phyloP scores from a whole-genome alignment of 169 alveolate species.

The Theileria annulata region DNA sequence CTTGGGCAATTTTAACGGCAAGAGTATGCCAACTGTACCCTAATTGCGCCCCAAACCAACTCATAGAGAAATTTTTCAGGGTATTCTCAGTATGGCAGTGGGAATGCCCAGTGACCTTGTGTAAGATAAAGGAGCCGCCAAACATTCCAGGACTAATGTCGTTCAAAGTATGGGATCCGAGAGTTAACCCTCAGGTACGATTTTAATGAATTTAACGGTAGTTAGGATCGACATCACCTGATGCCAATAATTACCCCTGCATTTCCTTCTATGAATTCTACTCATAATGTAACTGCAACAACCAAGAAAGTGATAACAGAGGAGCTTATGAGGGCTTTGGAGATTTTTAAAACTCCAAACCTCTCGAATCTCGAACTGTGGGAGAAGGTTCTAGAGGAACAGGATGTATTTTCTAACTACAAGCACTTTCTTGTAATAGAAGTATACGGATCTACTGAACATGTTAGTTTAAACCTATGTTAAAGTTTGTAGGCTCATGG shows the following conservation, averaged over 20 bases:
- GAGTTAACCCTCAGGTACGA: conserved; percentile 75
- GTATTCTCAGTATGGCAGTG: conserved; percentile 88
- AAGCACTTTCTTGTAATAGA: conserved; percentile 81
- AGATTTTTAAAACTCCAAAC: conserved; percentile 36
- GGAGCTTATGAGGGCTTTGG: conserved; percentile 86
- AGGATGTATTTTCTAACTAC: conserved; percentile 73
- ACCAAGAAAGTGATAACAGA: conserved; percentile 90
- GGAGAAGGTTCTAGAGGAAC: conserved; percentile 75
- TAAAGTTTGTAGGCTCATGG: conserved; percentile 51
- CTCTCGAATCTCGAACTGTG: conserved; percentile 56
- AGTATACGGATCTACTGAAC: conserved; percentile 76
- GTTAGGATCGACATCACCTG: conserved; percentile 86
- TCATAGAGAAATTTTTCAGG: conserved; percentile 91
- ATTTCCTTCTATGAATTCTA: conserved; percentile 96
- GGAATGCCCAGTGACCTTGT: conserved; percentile 86
- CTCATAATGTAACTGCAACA: conserved; percentile 91
- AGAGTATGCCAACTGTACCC: conserved; percentile 96
- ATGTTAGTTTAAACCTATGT: conserved; percentile 42
- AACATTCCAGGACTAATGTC: conserved; percentile 84
- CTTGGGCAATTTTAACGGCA: conserved; percentile 98
- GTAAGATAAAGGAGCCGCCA: conserved; percentile 84
- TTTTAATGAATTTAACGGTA: background rate
- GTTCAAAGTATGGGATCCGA: conserved; percentile 92
- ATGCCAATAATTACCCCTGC: conserved; percentile 98
- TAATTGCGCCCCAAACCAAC: conserved; percentile 87